Percentiles rank a stretch among this genome's conserved stretches.
Evolutionary conservation across 345 rosid species (phyloP).

Genomic region (Euphorbia lathyris): DNA sequence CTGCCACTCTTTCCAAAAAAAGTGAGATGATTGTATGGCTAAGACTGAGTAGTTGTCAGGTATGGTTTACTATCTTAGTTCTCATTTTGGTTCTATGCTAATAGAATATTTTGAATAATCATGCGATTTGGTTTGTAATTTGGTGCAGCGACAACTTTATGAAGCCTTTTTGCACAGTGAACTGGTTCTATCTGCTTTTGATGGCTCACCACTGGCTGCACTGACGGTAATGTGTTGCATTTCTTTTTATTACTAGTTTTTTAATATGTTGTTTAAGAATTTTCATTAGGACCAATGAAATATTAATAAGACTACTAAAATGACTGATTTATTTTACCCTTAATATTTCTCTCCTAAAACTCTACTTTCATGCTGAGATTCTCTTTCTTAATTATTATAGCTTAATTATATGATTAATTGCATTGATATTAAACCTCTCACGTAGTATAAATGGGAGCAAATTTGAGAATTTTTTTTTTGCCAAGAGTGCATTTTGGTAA

Average conservation of each 20-base stretch:
- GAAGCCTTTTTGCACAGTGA: conserved; percentile 91
- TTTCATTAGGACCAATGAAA: too few relatives aligned
- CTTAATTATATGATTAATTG: too few relatives aligned
- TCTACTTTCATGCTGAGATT: too few relatives aligned
- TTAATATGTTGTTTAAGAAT: too few relatives aligned
- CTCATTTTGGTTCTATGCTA: neutral
- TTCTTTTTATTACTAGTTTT: conserved; percentile 7
- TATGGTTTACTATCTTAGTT: conserved; percentile 23
- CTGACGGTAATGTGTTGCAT: conserved; percentile 58
- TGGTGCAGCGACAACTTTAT: conserved; percentile 70
- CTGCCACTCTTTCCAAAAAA: conserved; percentile 76
- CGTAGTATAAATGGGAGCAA: too few relatives aligned
- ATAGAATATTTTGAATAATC: neutral
- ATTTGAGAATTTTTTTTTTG: too few relatives aligned
- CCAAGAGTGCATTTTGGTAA: too few relatives aligned
- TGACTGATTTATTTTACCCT: too few relatives aligned
- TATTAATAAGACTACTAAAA: too few relatives aligned
- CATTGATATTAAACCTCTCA: too few relatives aligned
- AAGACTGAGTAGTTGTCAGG: conserved; percentile 85
- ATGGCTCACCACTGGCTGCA: conserved; percentile 97
- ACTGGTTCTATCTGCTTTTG: conserved; percentile 90
- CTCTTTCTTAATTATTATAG: too few relatives aligned
- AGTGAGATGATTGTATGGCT: conserved; percentile 93
- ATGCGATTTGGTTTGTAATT: neutral
- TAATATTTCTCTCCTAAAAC: neutral